These are phyloP conservation scores for Penicillium capsulatum DNA, from an alignment of 2,329 filamentous ascomycete species.

Conservation along the genomic window DNA sequence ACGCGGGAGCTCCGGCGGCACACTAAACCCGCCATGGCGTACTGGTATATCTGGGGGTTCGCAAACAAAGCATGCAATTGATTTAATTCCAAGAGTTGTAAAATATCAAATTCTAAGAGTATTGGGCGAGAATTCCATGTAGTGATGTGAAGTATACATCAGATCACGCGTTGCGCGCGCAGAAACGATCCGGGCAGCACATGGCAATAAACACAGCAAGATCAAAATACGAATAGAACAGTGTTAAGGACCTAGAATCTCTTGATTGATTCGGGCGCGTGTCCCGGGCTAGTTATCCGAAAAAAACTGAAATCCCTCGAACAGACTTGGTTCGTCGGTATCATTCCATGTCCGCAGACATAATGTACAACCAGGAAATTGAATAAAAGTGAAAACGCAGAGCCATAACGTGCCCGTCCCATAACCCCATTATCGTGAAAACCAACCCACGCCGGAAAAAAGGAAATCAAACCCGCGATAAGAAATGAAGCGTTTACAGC, in stretches of 20 bases:
- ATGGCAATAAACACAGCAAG: no score
- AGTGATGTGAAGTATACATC: no score
- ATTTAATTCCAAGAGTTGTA: no score
- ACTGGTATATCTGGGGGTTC: no score
- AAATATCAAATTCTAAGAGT: no score
- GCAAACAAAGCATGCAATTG: no score
- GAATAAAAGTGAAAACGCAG: conserved; percentile 49
- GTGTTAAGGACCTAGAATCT: no score
- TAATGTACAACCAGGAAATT: conserved; percentile 59
- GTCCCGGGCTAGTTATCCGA: conserved; percentile 19
- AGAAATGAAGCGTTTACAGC: conserved; percentile 64
- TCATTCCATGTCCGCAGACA: conserved; percentile 53
- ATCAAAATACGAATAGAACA: no score
- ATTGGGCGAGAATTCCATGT: no score
- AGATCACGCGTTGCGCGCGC: no score
- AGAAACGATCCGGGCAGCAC: no score
- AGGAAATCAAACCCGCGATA: conserved; percentile 42
- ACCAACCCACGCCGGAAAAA: conserved; percentile 72
- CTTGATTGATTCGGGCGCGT: conserved; percentile 25
- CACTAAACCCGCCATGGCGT: conserved; percentile 15
- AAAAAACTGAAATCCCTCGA: conserved; percentile 29
- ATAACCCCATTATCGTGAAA: conserved; percentile 70
- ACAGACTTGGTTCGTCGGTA: conserved; percentile 35
- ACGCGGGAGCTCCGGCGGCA: conserved; percentile 23
- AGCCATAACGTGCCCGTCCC: conserved; percentile 57